phyloP scores from a whole-genome alignment of 305 asterid genomes.

The Fraxinus dipetala region DNA sequence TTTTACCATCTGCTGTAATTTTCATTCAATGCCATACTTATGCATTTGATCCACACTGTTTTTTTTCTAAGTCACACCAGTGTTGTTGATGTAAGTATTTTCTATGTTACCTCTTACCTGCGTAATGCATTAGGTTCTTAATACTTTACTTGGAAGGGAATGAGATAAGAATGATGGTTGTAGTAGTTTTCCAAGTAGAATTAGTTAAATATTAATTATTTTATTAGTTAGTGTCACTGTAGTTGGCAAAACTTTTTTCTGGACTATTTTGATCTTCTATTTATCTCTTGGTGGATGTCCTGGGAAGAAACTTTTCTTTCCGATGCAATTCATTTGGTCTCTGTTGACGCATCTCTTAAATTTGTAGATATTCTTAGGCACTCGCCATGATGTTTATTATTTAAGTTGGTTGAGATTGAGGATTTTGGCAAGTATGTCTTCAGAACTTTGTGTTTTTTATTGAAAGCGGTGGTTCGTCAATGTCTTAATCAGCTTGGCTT shows the following conservation, averaged over 20 bases:
- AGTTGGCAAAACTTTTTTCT: neutral
- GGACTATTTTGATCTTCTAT: neutral
- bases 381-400: neutral
- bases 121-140: neutral
- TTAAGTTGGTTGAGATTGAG: neutral
- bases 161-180: neutral
- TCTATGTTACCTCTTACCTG: neutral
- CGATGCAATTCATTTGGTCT: neutral
- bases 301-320: neutral
- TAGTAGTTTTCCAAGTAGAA: neutral
- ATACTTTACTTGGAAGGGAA: neutral
- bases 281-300: neutral
- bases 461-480: neutral
- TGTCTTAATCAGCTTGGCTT: neutral
- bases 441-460: neutral
- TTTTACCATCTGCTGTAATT: neutral
- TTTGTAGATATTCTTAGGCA: neutral
- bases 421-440: neutral
- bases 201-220: neutral
- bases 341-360: neutral
- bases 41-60: neutral
- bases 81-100: neutral
- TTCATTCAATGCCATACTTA: neutral
- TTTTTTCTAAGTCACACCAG: neutral
- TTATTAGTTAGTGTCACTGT: neutral